Evolutionary conservation across 257 asterid genomes (phyloP), one percentile per base, ranked within the genome.

Genomic region (Ehretia macrophylla): DNA sequence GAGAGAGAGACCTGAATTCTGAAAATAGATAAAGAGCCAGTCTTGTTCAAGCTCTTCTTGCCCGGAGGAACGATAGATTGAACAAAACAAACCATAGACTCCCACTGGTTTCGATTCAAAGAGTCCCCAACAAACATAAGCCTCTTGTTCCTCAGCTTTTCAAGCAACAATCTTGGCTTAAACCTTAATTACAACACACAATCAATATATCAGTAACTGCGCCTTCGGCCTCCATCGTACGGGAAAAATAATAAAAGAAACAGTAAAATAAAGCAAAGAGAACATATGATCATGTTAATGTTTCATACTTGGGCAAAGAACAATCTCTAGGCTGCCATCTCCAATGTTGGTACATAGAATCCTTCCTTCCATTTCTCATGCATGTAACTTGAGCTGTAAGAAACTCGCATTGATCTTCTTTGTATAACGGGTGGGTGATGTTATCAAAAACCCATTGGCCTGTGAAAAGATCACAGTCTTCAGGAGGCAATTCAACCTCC

Each of bases 261-360:
- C 18, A 13, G 27, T 0, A 14, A 40, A 8, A n/a, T 21, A 50
- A 48, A 47, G 20, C 11, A 23, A 32, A 47, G 11, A 65, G n/a
- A 0, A 12, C 12, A n/a, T n/a, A n/a, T n/a, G 17, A n/a, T n/a
- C n/a, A n/a, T n/a, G n/a, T n/a, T n/a, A n/a, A n/a, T n/a, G n/a
- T 27, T 27, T 27, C 47, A 42, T 42, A 42, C 95, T 77, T 82
- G 27, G 97, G 95, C 78, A 89, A 69, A 66, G 90, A 77, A 65
- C 97, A 89, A n/a, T 79, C 87, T 64, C 69, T 78, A 55, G 97
- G 97, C 62, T 86, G 94, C 97, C 95, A 89, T 32, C 79, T 82
- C 97, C 97, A 89, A 1, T 82, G 72, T 87, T 89, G 97, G 58
- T 71, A 83, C 74, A 74, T 18, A 20, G 87, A 71, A 55, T 89